A percentile compares a stretch with the other conserved stretches of the same genome.
phyloP scores from a whole-genome alignment of 1,284 basidiomycete species.

The Pseudozyma flocculosa region DNA sequence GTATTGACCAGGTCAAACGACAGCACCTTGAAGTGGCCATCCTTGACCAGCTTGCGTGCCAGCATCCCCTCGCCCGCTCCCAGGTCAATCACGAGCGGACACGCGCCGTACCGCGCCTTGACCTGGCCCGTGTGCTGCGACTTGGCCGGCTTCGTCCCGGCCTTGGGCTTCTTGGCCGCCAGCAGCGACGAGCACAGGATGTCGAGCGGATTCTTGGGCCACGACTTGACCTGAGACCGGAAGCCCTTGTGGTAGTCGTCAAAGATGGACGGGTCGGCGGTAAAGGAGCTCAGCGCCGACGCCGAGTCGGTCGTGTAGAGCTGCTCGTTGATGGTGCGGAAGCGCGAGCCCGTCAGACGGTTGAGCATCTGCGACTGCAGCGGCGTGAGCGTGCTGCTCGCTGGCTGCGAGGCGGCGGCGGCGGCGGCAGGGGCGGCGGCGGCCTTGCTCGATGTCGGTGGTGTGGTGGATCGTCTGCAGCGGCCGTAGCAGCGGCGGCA shows the following conservation, averaged over 20 bases:
- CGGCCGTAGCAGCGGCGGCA: too few relatives aligned
- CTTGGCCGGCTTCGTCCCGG: slow-evolving; percentile 1
- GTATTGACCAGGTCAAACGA: slow-evolving; percentile 78
- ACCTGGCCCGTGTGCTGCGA: slow-evolving; percentile 2
- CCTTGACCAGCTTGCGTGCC: slow-evolving; percentile 62
- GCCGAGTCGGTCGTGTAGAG: slow-evolving; percentile 50
- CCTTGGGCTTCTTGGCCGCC: not conserved
- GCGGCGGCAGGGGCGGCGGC: too few relatives aligned
- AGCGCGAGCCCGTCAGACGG: slow-evolving; percentile 53
- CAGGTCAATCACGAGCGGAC: slow-evolving; percentile 81
- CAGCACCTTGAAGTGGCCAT: slow-evolving; percentile 68
- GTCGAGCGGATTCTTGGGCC: slow-evolving; percentile 56
- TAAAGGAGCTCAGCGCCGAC: slow-evolving; percentile 45
- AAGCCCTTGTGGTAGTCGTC: slow-evolving; percentile 57
- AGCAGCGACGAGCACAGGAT: slow-evolving; percentile 14
- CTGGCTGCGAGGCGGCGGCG: too few relatives aligned
- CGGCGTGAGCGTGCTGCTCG: slow-evolving; percentile 15
- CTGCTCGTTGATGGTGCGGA: slow-evolving; percentile 57
- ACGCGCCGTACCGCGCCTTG: slow-evolving; percentile 58
- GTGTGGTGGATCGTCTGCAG: too few relatives aligned
- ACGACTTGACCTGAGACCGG: slow-evolving; percentile 50
- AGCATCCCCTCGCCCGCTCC: slow-evolving; percentile 93
- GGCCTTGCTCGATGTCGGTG: too few relatives aligned
- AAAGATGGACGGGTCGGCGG: slow-evolving; percentile 42
- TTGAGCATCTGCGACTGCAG: slow-evolving; percentile 46